Conservation (phyloP, 352 stramenopile species). For the Pythium scleroteichum region DNA sequence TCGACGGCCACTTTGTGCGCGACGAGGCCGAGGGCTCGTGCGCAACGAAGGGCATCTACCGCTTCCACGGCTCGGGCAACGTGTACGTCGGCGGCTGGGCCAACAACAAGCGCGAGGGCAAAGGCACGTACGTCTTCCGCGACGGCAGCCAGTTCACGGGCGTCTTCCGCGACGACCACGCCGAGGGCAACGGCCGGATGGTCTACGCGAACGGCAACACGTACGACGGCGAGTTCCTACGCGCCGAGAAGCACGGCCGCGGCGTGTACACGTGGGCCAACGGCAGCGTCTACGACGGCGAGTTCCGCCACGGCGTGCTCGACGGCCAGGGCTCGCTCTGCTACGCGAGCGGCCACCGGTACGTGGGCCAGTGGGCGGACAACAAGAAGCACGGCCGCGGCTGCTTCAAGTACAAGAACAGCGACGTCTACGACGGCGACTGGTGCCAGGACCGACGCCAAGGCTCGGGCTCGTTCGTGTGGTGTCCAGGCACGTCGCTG, state of each 20-base stretch:
- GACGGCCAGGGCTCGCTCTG: slow-evolving; percentile 51
- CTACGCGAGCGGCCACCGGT: slow-evolving; percentile 68
- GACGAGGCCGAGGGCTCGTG: slow-evolving; percentile 50
- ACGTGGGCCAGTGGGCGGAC: slow-evolving; percentile 58
- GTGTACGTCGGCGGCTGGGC: slow-evolving; percentile 69
- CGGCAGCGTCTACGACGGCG: slow-evolving; percentile 75
- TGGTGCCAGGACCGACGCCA: slow-evolving; percentile 64
- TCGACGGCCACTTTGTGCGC: slow-evolving; percentile 68
- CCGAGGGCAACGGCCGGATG: slow-evolving; percentile 77
- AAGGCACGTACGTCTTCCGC: slow-evolving; percentile 60
- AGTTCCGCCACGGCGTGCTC: slow-evolving; percentile 72
- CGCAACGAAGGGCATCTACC: slow-evolving; percentile 59
- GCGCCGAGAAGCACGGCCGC: slow-evolving; percentile 66
- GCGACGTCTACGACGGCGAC: slow-evolving; percentile 78
- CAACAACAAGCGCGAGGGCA: slow-evolving; percentile 72
- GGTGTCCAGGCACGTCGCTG: slow-evolving; percentile 47
- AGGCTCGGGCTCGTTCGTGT: slow-evolving; percentile 59
- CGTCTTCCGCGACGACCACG: slow-evolving; percentile 58
- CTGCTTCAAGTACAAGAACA: slow-evolving; percentile 78
- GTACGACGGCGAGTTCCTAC: slow-evolving; percentile 67
- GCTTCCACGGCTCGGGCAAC: slow-evolving; percentile 65
- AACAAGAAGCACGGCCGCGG: slow-evolving; percentile 84
- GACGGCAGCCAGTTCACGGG: slow-evolving; percentile 65
- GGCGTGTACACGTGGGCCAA: slow-evolving; percentile 71
- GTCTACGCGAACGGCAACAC: slow-evolving; percentile 84